A percentile compares a stretch with the other conserved stretches of the same genome.
These are phyloP conservation scores for Tulasnella sp. DNA, from an alignment of 768 basidiomycete genomes.

Conservation along the genomic window DNA sequence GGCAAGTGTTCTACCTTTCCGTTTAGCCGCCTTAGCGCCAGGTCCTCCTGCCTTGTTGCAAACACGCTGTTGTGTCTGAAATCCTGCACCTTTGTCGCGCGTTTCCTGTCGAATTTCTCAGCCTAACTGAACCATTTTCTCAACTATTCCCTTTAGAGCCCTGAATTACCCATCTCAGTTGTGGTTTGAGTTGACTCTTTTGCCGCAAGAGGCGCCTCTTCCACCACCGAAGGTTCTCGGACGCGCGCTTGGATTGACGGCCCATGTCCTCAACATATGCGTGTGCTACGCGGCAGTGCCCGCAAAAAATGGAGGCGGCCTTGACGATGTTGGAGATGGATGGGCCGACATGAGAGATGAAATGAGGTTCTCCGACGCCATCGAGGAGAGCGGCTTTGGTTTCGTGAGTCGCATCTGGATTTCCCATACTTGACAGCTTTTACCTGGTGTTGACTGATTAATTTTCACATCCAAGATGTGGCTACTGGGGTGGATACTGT, in stretches of 20 bases:
- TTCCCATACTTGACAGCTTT: background rate
- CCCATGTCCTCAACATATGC: constrained; percentile 72
- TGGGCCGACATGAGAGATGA: constrained; percentile 23
- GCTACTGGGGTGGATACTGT: constrained; percentile 29
- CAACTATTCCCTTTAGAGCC: background rate
- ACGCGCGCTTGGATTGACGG: constrained; percentile 61
- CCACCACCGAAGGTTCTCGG: constrained; percentile 70
- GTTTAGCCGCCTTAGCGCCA: constrained; percentile 32
- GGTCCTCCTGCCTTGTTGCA: background rate
- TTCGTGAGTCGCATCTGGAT: background rate
- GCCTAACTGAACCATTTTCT: constrained; percentile 1
- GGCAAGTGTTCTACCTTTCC: constrained; percentile 48
- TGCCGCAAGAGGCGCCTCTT: constrained; percentile 79
- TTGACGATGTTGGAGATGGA: background rate
- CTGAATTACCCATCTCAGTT: constrained; percentile 62
- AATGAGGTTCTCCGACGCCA: background rate
- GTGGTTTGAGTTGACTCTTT: constrained; percentile 77
- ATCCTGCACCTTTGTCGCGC: background rate
- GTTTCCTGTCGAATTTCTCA: constrained; percentile 47
- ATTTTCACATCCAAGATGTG: constrained; percentile 6
- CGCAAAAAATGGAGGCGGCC: background rate
- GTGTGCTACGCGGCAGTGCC: constrained; percentile 41
- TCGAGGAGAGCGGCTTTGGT: constrained; percentile 5
- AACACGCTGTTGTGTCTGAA: background rate
- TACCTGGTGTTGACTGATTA: background rate